Evolutionary conservation across 345 rosid species (phyloP), one percentile per base, ranked within the genome.

Genomic region (Pseudoturritis turrita): DNA sequence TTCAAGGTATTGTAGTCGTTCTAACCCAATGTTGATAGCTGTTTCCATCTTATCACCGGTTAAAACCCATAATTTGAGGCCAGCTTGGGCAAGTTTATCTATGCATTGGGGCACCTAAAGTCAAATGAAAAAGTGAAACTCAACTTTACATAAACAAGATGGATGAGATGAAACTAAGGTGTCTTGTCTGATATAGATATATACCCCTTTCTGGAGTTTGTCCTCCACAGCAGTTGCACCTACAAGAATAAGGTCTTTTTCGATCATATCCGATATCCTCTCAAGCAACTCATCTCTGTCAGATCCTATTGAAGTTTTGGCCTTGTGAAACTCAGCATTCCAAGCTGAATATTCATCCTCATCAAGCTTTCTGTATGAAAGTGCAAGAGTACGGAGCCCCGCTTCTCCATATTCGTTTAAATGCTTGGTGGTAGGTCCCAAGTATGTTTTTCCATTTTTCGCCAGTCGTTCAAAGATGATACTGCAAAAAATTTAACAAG

Each of bases 1-100:
- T 62, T 14, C 39, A 67, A 13, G 33, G 45, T 47, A 67, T 56
- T 41, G 29, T 49, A 67, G 36, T 59, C 40, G 36, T 59, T 76
- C 92, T 60, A 39, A 95, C 99, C 99, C 99, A 28, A 95, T 95
- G 76, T 95, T 95, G 73, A 95, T 91, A 62, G 99, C 98, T 54
- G 99, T 95, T 85, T 95, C 99, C 99, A 95, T 88, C 84, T 95
- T 95, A 78, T 95, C 99, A 71, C 99, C 99, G 1, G 99, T 95
- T 78, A 95, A 73, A 78, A 95, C 98, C 98, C 99, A 95, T 56
- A 95, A 25, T 79, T 95, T 95, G 77, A 95, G 89, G 75, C 97
- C 97, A 77, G 97, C 99, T 81, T 89, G 97, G 21, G 97, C 97
- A 57, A 95, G 96, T 74, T 89, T 89, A 74, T 94, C 99, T 65